A percentile compares a stretch with the other conserved stretches of the same genome.
Conservation (phyloP, 2,329 filamentous ascomycete genomes). For the Monosporascus sp. region DNA sequence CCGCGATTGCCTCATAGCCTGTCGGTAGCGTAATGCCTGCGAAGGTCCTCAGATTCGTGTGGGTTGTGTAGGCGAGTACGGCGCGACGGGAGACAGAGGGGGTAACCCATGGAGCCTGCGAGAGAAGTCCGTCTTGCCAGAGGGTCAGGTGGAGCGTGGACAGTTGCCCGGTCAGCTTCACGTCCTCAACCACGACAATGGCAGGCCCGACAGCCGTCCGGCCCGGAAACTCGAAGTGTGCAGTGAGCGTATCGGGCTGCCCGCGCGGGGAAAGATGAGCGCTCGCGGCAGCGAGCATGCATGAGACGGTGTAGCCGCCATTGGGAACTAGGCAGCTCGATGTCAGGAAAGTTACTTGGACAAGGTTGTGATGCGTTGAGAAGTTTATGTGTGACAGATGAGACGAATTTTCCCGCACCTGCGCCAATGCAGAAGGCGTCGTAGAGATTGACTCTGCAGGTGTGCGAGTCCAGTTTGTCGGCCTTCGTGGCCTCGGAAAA, state of each 20-base stretch:
- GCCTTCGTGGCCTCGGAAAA: constrained; percentile 16
- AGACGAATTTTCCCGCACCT: constrained; percentile 9
- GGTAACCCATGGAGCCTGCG: constrained; percentile 8
- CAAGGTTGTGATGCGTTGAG: background rate
- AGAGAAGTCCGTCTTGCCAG: constrained; percentile 13
- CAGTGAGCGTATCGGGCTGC: constrained; percentile 8
- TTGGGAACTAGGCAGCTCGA: constrained; percentile 16
- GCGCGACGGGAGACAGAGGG: constrained; percentile 7
- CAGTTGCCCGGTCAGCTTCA: constrained; percentile 16
- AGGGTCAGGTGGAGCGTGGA: constrained; percentile 19
- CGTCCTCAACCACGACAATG: constrained; percentile 15
- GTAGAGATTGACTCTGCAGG: constrained; percentile 18
- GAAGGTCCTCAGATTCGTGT: constrained; percentile 6
- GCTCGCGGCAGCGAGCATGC: constrained; percentile 16
- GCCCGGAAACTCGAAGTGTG: constrained; percentile 16
- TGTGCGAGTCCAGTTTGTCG: constrained; percentile 18
- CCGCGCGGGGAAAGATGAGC: constrained; percentile 11
- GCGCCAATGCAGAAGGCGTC: constrained; percentile 17
- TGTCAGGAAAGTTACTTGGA: background rate
- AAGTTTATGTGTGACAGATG: background rate
- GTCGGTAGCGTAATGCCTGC: constrained; percentile 6
- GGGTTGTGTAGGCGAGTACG: constrained; percentile 10
- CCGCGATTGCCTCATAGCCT: constrained; percentile 4
- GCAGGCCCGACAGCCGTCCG: constrained; percentile 12
- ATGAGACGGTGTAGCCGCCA: constrained; percentile 19